Evolutionary conservation across 768 basidiomycete genomes (phyloP).

Genomic region (Chalciporus piperatus): DNA sequence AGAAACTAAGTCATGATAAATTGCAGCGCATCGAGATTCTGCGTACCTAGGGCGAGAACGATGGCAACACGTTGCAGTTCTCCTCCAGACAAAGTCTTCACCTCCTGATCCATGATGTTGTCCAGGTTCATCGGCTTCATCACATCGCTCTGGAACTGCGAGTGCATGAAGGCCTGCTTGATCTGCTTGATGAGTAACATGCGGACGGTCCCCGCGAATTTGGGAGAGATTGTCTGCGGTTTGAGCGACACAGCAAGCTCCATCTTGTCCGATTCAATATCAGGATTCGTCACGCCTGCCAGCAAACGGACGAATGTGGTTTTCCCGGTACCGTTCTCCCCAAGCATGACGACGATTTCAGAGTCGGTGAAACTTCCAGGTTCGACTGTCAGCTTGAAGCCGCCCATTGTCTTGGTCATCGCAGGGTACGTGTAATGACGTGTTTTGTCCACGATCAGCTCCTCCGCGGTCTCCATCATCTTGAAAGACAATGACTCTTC

Average conservation of each 20-base stretch:
- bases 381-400: conserved; percentile 93
- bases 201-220: conserved; percentile 95
- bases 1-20: conserved; percentile 8
- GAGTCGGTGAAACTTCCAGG: conserved; percentile 94
- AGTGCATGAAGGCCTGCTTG: conserved; percentile 95
- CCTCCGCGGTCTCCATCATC: conserved; percentile 96
- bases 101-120: conserved; percentile 94
- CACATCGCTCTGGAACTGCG: conserved; percentile 99
- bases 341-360: conserved; percentile 98
- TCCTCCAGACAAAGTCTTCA: conserved; percentile 97
- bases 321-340: conserved; percentile 99
- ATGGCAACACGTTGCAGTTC: conserved; percentile 98
- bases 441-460: conserved; percentile 81
- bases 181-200: conserved; percentile 93
- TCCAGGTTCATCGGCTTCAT: conserved; percentile 97
- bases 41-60: conserved; percentile 79
- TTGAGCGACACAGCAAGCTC: conserved; percentile 89
- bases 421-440: conserved; percentile 87
- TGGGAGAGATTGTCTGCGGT: conserved; percentile 97
- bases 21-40: background rate
- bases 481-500: conserved; percentile 96
- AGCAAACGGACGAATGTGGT: conserved; percentile 96
- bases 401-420: conserved; percentile 96
- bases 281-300: conserved; percentile 83
- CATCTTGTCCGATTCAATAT: conserved; percentile 79